Evolutionary conservation across 2,329 filamentous ascomycete species (phyloP).

Genomic region (Fusarium camptoceras): DNA sequence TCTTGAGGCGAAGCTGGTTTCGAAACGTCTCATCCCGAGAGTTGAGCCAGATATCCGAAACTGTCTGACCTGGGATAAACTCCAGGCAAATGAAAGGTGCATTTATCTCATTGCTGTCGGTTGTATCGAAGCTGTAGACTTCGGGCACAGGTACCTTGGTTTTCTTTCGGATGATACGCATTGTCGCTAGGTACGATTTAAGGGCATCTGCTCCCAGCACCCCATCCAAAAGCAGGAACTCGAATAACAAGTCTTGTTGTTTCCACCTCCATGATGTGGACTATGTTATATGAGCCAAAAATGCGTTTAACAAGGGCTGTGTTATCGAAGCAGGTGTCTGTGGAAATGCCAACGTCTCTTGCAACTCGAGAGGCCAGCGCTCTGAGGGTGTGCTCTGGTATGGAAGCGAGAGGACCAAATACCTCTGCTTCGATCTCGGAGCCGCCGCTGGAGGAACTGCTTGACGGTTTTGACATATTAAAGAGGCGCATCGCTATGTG

Average conservation of each 20-base stretch:
- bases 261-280: background rate
- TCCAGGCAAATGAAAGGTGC: constrained; percentile 10
- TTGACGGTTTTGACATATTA: background rate
- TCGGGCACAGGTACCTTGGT: constrained; percentile 1
- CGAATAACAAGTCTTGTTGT: constrained; percentile 22
- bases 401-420: background rate
- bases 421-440: background rate
- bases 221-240: constrained; percentile 22
- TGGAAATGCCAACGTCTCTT: background rate
- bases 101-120: constrained; percentile 2
- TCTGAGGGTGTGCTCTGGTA: background rate
- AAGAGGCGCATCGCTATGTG: background rate
- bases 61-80: background rate
- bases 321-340: background rate
- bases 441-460: no score
- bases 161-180: constrained; percentile 10
- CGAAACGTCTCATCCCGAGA: background rate
- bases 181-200: constrained; percentile 19
- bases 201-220: constrained; percentile 13
- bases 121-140: constrained; percentile 1
- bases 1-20: background rate
- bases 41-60: constrained; percentile 4
- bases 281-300: constrained; percentile 9
- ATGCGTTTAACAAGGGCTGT: background rate
- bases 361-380: background rate